These are phyloP conservation scores for Boletellus ananiceps DNA, from an alignment of 768 basidiomycete genomes.

Conservation along the genomic window DNA sequence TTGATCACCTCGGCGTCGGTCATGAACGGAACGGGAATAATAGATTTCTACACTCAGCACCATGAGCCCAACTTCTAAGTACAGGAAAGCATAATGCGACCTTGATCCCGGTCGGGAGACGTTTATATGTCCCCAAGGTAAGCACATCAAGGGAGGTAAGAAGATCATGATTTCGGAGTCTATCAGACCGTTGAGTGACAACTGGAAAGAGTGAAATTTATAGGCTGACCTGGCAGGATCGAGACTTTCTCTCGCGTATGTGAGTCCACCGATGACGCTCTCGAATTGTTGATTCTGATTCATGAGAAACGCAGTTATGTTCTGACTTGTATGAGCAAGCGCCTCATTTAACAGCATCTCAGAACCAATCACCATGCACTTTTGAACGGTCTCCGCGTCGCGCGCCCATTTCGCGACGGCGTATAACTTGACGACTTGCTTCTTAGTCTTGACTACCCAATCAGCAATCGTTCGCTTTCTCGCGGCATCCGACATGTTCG, in stretches of 20 bases:
- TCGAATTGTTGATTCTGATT: constrained; percentile 84
- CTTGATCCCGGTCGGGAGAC: constrained; percentile 79
- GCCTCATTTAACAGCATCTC: neutral
- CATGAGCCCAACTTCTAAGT: constrained; percentile 19
- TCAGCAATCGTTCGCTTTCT: constrained; percentile 81
- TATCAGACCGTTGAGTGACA: constrained; percentile 24
- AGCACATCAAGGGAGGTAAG: constrained; percentile 88
- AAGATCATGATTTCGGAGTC: constrained; percentile 90
- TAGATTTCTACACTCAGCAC: constrained; percentile 50
- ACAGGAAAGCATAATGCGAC: constrained; percentile 35
- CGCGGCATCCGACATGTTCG: constrained; percentile 75
- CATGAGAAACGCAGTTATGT: constrained; percentile 83
- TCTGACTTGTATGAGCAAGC: constrained; percentile 40
- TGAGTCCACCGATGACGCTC: constrained; percentile 56
- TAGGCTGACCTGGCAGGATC: constrained; percentile 67
- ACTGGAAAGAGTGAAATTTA: neutral
- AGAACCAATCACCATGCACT: constrained; percentile 62
- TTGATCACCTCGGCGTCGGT: constrained; percentile 61
- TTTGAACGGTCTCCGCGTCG: constrained; percentile 79
- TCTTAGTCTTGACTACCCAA: constrained; percentile 87
- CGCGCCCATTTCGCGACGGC: constrained; percentile 85
- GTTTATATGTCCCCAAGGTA: constrained; percentile 78
- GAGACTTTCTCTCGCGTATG: constrained; percentile 61
- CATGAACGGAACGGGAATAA: constrained; percentile 61
- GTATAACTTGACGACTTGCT: constrained; percentile 85